phyloP scores from a whole-genome alignment of 768 basidiomycete species.

The Suillus ampliporus region DNA sequence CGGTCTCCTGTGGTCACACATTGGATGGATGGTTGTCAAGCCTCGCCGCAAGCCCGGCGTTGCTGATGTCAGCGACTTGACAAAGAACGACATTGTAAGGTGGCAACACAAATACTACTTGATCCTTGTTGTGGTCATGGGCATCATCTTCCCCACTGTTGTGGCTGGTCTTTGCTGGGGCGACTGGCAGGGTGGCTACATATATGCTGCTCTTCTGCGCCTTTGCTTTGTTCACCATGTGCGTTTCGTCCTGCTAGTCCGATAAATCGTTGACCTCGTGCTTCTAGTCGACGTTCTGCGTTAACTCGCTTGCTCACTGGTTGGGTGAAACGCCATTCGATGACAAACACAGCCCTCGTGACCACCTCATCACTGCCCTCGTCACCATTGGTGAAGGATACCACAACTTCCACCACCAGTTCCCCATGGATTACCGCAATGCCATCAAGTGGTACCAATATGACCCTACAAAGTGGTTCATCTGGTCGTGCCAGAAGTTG shows the following conservation, averaged over 20 bases:
- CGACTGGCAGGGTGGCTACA: conserved; percentile 84
- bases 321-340: conserved; percentile 92
- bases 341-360: conserved; percentile 92
- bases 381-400: conserved; percentile 96
- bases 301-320: conserved; percentile 97
- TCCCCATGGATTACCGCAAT: conserved; percentile 97
- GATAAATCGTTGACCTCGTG: not conserved
- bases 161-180: conserved; percentile 85
- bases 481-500: conserved; percentile 52
- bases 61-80: conserved; percentile 87
- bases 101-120: conserved; percentile 92
- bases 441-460: conserved; percentile 93
- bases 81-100: conserved; percentile 75
- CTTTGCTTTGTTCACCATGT: conserved; percentile 90
- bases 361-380: conserved; percentile 88
- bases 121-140: conserved; percentile 70
- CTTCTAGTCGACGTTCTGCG: conserved; percentile 90
- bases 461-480: conserved; percentile 94
- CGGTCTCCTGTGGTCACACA: conserved; percentile 85
- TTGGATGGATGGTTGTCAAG: conserved; percentile 94
- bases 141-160: conserved; percentile 73
- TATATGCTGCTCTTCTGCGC: conserved; percentile 82
- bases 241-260: conserved; percentile 34
- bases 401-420: conserved; percentile 98
- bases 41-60: conserved; percentile 89